Base-by-base conservation (phyloP, 257 asterid genomes). In the Cinchona pubescens region DNA sequence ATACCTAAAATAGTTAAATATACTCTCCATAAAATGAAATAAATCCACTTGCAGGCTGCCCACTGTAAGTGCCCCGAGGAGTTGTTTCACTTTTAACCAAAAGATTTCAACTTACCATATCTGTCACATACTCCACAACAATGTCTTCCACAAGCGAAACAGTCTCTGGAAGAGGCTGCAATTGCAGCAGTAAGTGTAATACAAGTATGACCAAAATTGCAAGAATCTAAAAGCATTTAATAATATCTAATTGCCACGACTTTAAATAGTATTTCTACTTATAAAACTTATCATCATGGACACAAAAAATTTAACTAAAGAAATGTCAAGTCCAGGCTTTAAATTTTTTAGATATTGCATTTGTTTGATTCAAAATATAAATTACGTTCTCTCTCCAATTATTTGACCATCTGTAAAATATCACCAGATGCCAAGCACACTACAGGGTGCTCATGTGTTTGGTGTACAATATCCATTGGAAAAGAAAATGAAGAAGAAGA, bases 81-180 rank as follows among this genome's bases (percentile, higher is more conserved):
- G 21, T 48, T 46, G 38, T 75, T 21, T 49, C 48, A 45, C 58
- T 42, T 56, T 8, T 21, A 23, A n/a, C 40, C 37, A 30, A 32
- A 55, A 38, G 30, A 30, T 25, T 62, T 40, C 25, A 29, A 21
- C 92, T 84, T 86, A 83, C 98, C 94, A 90, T 81, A 80, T 92
- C 96, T 11, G 94, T 90, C 80, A 94, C 97, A 76, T 94, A 94
- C 79, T 94, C 99, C 80, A 92, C 95, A 69, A 92, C 99, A 53
- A 92, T 88, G 79, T 94, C 99, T 80, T 94, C 99, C 77, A 90
- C 90, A 55, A 94, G 96, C 14, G 95, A 71, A 58, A 92, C 91
- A 18, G 99, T 92, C 84, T 94, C 99, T 2, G 97, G 97, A 81
- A 90, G 93, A 30, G 97, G 98, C 98, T 94, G 90, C 23, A 37